Base-by-base conservation (phyloP, 495 filamentous ascomycete species). In the Neurospora sp. region DNA sequence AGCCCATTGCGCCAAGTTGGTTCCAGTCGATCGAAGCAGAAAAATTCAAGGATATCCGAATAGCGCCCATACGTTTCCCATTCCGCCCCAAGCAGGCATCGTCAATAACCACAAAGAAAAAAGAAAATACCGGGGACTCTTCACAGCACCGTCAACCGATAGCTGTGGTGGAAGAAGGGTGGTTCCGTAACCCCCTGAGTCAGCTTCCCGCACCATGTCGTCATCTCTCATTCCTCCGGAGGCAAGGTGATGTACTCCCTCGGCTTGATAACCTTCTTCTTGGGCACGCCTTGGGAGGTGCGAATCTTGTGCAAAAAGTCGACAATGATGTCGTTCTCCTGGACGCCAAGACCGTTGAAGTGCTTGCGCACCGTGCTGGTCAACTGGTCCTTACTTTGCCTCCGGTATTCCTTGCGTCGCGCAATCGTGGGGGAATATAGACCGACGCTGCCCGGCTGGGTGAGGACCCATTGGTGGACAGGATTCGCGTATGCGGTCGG, bases 261-360 rank as follows among this genome's bases (percentile, higher is more conserved):
- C 15, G 54, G 54, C 54, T 66, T 66, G 28, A 66, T 19, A 9
- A 66, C 54, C 75, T 77, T 75, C n/a, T 72, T 39, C 45, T 83
- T 84, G 21, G 77, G 62, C 2, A 80, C 74, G 9, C 79, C 81
- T 5, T 82, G 79, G 38, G 77, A 83, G 15, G 54, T 66, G 73
- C 88, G 85, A 28, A 94, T 91, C 75, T 92, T 94, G 83, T 98
- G 96, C 69, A 96, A 78, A 78, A 97, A 92, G 75, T 93, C 90
- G 24, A 94, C 93, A 71, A 97, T 92, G 39, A 93, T 91, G 77
- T 97, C 94, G 75, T 90, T 93, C 81, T 98, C 94, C 71, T 90
- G 90, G 15, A 97, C 88, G 11, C 91, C 93, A 69, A 92, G 86
- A 31, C 89, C 90, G 78, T 97, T 97, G 81, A 98, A 97, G 80